Base-by-base conservation (phyloP, 2,329 filamentous ascomycete genomes). In the Zymoseptoria pseudotritici region DNA sequence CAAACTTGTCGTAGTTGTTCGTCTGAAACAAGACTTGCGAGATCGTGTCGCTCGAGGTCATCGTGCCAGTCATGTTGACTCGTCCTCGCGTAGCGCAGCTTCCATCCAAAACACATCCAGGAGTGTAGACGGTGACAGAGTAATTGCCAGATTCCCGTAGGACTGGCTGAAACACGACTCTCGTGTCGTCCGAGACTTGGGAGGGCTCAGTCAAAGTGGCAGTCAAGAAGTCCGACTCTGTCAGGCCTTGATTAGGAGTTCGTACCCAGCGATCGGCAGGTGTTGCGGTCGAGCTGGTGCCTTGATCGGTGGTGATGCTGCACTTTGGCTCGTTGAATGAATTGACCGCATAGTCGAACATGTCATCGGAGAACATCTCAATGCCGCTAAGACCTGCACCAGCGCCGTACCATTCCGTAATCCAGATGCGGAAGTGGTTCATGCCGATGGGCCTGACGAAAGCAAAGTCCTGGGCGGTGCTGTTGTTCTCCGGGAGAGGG, bases 1-100 rank as follows among this genome's bases (percentile, higher is more conserved):
- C 94, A 71, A 96, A 97, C 75, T 99, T 99, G 79, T 97, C 93
- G 73, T 87, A 95, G 72, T 95, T 83, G 76, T 99, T 99, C 19
- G 92, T 96, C 75, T 99, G 94, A 72, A 83, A 95, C 7, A 97
- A 77, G 0, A 83, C 81, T 0, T 80, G 84, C 26, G 83, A 81
- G 59, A 86, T 80, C 36, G 56, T 77, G 66, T 67, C 74, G 70
- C 58, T 76, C 69, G 71, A 80, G 69, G 66, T 75, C 78, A 94
- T 86, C 22, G 80, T 81, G 36, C 86, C 89, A 1, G 89, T 93
- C 56, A 99, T 81, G 66, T 91, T 91, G 59, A 97, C 87, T 68
- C 86, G 83, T 17, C 93, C 94, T 69, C 94, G 86, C 13, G 81
- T 86, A 19, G 72, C 73, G 72, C 95, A 99, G 2, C 87, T 88